A percentile compares a stretch with the other conserved stretches of the same genome.
These are phyloP conservation scores for Echinosophora koreensis DNA, from an alignment of 306 rosid species.

Conservation along the genomic window DNA sequence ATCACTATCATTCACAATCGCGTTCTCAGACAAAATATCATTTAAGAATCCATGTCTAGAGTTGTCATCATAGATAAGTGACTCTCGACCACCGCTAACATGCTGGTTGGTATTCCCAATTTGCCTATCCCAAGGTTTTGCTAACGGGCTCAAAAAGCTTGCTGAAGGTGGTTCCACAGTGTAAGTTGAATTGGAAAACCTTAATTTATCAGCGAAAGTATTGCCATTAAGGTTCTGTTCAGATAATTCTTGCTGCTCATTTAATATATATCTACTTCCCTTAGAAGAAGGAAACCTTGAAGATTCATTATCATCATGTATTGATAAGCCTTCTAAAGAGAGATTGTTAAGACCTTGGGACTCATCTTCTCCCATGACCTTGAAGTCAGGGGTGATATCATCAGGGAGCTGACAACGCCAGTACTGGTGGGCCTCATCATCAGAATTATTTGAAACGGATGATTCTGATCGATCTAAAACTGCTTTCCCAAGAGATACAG, in stretches of 20 bases:
- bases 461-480: constrained; percentile 88
- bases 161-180: constrained; percentile 73
- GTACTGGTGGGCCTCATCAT: constrained; percentile 90
- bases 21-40: constrained; percentile 71
- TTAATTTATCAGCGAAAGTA: constrained; percentile 66
- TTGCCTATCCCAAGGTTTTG: constrained; percentile 84
- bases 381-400: constrained; percentile 96
- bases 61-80: constrained; percentile 63
- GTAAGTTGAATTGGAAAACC: constrained; percentile 68
- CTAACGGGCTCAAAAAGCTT: constrained; percentile 60
- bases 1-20: constrained; percentile 65
- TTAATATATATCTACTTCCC: constrained; percentile 67
- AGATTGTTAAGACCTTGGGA: constrained; percentile 69
- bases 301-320: constrained; percentile 70
- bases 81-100: constrained; percentile 62
- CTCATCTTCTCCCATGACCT: constrained; percentile 85
- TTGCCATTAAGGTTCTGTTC: constrained; percentile 57
- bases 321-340: constrained; percentile 77
- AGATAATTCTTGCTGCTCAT: constrained; percentile 66
- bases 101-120: constrained; percentile 60
- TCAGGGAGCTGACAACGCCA: constrained; percentile 99
- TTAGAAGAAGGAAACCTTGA: constrained; percentile 63
- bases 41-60: constrained; percentile 69
- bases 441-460: constrained; percentile 81
- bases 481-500: constrained; percentile 80